A percentile compares a stretch with the other conserved stretches of the same genome.
Evolutionary conservation across 495 filamentous ascomycete species (phyloP).

Genomic region (Poronia punctata): DNA sequence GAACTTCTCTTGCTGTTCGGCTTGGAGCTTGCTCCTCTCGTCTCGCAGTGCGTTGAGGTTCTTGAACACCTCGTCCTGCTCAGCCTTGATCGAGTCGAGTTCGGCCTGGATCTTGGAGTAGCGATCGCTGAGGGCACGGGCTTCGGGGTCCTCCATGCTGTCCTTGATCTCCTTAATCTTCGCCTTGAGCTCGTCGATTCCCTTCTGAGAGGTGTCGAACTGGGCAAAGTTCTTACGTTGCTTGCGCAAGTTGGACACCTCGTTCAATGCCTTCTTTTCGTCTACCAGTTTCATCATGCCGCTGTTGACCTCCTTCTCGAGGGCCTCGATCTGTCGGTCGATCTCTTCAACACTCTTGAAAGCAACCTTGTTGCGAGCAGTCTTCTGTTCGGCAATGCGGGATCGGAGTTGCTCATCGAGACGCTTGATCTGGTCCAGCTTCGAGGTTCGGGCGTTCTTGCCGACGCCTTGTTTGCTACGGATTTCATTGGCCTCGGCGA

Average conservation of each 20-base stretch:
- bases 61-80: slow-evolving; percentile 84
- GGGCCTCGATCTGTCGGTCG: slow-evolving; percentile 67
- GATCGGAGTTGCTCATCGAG: slow-evolving; percentile 77
- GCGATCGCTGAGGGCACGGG: slow-evolving; percentile 75
- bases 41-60: slow-evolving; percentile 81
- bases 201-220: slow-evolving; percentile 74
- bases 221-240: slow-evolving; percentile 81
- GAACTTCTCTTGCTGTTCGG: slow-evolving; percentile 79
- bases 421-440: slow-evolving; percentile 78
- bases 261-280: slow-evolving; percentile 85
- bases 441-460: slow-evolving; percentile 67
- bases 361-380: slow-evolving; percentile 61
- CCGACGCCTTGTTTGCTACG: slow-evolving; percentile 73
- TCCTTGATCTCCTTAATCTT: slow-evolving; percentile 82
- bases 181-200: slow-evolving; percentile 74
- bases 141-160: slow-evolving; percentile 82
- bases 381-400: slow-evolving; percentile 78
- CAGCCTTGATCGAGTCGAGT: slow-evolving; percentile 78
- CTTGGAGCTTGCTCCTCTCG: slow-evolving; percentile 72
- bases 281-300: slow-evolving; percentile 90
- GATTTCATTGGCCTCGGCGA: slow-evolving; percentile 63
- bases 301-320: slow-evolving; percentile 77
- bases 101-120: slow-evolving; percentile 78
- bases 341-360: slow-evolving; percentile 87
- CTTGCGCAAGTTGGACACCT: slow-evolving; percentile 76